Percentiles rank a stretch among this genome's conserved stretches.
Evolutionary conservation across 495 filamentous ascomycete species (phyloP).

Genomic region (Xylaria sp.): DNA sequence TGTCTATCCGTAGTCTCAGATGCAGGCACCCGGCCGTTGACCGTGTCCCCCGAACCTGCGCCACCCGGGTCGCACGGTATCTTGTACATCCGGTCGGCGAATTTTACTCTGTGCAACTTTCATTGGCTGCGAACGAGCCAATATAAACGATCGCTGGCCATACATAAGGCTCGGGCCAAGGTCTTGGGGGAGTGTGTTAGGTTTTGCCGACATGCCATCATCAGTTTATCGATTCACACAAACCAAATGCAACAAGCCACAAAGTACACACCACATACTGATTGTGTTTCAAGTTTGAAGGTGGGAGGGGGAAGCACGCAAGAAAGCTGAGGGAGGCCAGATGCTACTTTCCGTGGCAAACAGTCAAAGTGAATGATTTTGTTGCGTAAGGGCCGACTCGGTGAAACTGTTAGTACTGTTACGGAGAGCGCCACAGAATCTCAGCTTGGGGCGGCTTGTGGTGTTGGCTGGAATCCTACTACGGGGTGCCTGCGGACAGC

Average conservation of each 20-base stretch:
- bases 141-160: background rate
- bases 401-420: background rate
- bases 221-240: background rate
- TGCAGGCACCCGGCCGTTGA: background rate
- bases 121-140: background rate
- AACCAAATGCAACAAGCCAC: background rate
- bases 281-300: background rate
- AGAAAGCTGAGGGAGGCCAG: background rate
- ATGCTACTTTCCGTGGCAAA: slow-evolving; percentile 14
- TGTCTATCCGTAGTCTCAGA: slow-evolving; percentile 8
- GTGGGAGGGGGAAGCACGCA: background rate
- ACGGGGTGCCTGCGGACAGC: background rate
- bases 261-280: background rate
- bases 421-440: background rate
- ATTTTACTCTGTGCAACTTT: background rate
- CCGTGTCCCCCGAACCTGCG: slow-evolving; percentile 1
- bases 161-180: no score
- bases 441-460: background rate
- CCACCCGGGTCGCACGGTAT: slow-evolving; percentile 13
- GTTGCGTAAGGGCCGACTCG: background rate
- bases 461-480: background rate
- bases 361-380: background rate
- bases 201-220: background rate
- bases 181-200: background rate
- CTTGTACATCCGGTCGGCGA: background rate